phyloP scores from a whole-genome alignment of 768 basidiomycete species.

The Boletellus emodensis region DNA sequence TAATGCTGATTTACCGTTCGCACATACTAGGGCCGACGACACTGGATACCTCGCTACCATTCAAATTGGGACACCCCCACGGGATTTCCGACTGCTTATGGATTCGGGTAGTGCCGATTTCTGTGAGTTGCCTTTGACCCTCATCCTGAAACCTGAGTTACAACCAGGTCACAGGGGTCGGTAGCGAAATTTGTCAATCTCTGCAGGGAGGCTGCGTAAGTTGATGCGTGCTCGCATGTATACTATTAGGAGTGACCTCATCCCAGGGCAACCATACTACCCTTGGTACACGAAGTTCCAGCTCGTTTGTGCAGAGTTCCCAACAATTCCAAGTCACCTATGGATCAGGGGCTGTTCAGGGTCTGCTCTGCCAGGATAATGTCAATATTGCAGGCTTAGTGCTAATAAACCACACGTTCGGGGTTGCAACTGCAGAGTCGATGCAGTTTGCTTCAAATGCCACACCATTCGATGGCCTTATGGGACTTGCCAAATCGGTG shows the following conservation, averaged over 20 bases:
- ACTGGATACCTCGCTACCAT: slow-evolving; percentile 56
- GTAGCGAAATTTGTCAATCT: slow-evolving; percentile 49
- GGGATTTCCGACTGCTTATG: slow-evolving; percentile 55
- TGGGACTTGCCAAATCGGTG: slow-evolving; percentile 74
- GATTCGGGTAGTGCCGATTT: slow-evolving; percentile 69
- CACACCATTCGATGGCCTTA: slow-evolving; percentile 65
- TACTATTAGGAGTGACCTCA: slow-evolving; percentile 18
- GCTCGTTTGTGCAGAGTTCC: slow-evolving; percentile 53
- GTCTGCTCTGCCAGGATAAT: slow-evolving; percentile 60
- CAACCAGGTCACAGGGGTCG: slow-evolving; percentile 38
- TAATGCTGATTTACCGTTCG: slow-evolving; percentile 1
- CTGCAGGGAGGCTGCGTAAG: slow-evolving; percentile 40
- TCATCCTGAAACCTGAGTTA: background rate
- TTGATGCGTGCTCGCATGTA: background rate
- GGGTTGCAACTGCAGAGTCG: slow-evolving; percentile 58
- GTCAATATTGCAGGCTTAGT: slow-evolving; percentile 59
- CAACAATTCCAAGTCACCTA: slow-evolving; percentile 59
- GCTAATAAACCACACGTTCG: slow-evolving; percentile 60
- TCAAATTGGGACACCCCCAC: slow-evolving; percentile 64
- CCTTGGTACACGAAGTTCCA: slow-evolving; percentile 59
- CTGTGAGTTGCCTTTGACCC: slow-evolving; percentile 30
- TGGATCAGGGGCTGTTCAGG: slow-evolving; percentile 65
- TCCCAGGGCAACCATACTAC: slow-evolving; percentile 59
- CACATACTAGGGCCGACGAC: slow-evolving; percentile 41
- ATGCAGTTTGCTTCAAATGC: slow-evolving; percentile 50